Percentiles rank a stretch among this genome's conserved stretches.
Conservation (phyloP, 2,329 filamentous ascomycete genomes). For the Epichloe aotearoae region DNA sequence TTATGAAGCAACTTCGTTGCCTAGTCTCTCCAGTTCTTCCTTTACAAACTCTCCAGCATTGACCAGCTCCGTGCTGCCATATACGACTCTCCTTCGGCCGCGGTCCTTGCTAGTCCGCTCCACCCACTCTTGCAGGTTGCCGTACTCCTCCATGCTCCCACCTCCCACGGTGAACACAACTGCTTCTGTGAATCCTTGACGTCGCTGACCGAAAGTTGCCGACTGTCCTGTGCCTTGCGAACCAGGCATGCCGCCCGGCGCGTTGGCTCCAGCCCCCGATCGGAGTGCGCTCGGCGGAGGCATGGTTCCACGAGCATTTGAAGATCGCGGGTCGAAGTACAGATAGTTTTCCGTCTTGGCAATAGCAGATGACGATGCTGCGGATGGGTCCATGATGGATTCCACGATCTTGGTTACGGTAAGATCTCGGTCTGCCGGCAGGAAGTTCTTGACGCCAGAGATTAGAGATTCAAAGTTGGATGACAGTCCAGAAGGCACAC, state of each 20-base stretch:
- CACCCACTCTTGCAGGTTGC: slow-evolving; percentile 94
- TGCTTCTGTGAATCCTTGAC: slow-evolving; percentile 80
- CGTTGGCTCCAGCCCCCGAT: slow-evolving; percentile 24
- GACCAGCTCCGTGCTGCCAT: slow-evolving; percentile 79
- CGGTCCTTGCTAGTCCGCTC: slow-evolving; percentile 56
- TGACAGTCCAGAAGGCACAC: slow-evolving; percentile 53
- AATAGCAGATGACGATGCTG: slow-evolving; percentile 81
- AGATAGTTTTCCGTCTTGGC: slow-evolving; percentile 94
- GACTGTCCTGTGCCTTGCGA: slow-evolving; percentile 47
- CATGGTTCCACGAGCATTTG: slow-evolving; percentile 85
- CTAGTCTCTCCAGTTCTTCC: slow-evolving; percentile 49
- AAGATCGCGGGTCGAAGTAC: slow-evolving; percentile 90
- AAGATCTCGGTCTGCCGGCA: slow-evolving; percentile 90
- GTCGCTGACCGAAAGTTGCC: slow-evolving; percentile 79
- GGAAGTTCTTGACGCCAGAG: slow-evolving; percentile 92
- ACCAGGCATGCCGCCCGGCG: slow-evolving; percentile 38
- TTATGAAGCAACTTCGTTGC: slow-evolving; percentile 37
- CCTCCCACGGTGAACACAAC: slow-evolving; percentile 93
- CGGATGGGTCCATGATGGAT: slow-evolving; percentile 90
- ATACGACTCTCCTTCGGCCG: slow-evolving; percentile 70
- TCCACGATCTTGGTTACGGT: slow-evolving; percentile 97
- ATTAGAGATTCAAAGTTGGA: slow-evolving; percentile 90
- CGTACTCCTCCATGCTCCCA: slow-evolving; percentile 97
- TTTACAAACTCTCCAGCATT: slow-evolving; percentile 55
- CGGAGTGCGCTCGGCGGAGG: slow-evolving; percentile 59